Percentiles rank a stretch among this genome's conserved stretches.
These are phyloP conservation scores for Bacidia gigantensis DNA, from an alignment of 495 filamentous ascomycete genomes.

Conservation along the genomic window DNA sequence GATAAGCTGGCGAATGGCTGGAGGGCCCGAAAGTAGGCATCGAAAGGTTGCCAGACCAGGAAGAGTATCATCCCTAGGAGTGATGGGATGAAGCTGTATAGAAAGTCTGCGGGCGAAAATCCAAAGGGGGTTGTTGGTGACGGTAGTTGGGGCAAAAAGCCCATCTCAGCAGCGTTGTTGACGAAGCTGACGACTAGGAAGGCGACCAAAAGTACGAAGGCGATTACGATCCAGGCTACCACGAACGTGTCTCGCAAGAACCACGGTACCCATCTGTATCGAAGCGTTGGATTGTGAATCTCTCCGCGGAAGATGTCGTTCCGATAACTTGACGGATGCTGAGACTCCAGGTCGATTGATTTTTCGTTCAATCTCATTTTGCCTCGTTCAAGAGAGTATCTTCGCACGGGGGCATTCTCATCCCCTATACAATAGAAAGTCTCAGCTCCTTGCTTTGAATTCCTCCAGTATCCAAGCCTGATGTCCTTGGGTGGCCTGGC, in stretches of 20 bases:
- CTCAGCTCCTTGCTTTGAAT: slow-evolving; percentile 38
- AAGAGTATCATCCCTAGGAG: slow-evolving; percentile 62
- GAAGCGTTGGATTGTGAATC: slow-evolving; percentile 33
- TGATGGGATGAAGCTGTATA: slow-evolving; percentile 74
- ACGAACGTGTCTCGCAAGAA: slow-evolving; percentile 53
- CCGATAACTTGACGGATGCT: slow-evolving; percentile 16
- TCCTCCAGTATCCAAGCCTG: slow-evolving; percentile 71
- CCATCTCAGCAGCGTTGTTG: slow-evolving; percentile 45
- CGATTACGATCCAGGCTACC: slow-evolving; percentile 46
- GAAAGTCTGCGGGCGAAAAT: slow-evolving; percentile 76
- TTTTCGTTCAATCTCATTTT: slow-evolving; percentile 24
- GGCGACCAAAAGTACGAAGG: slow-evolving; percentile 52
- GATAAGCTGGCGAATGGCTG: slow-evolving; percentile 60
- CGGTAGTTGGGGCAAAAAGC: slow-evolving; percentile 55
- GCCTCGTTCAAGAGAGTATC: slow-evolving; percentile 39
- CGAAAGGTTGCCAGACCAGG: slow-evolving; percentile 64
- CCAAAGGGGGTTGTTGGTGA: slow-evolving; percentile 46
- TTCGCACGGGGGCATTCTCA: slow-evolving; percentile 39
- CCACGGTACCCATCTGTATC: slow-evolving; percentile 65
- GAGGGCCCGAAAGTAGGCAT: slow-evolving; percentile 58
- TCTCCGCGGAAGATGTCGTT: slow-evolving; percentile 28
- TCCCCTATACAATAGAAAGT: slow-evolving; percentile 56
- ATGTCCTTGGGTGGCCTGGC: slow-evolving; percentile 37
- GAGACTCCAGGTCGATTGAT: slow-evolving; percentile 32
- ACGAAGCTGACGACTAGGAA: slow-evolving; percentile 69